phyloP scores from a whole-genome alignment of 352 stramenopile species.

The Blastocystis hominis region DNA sequence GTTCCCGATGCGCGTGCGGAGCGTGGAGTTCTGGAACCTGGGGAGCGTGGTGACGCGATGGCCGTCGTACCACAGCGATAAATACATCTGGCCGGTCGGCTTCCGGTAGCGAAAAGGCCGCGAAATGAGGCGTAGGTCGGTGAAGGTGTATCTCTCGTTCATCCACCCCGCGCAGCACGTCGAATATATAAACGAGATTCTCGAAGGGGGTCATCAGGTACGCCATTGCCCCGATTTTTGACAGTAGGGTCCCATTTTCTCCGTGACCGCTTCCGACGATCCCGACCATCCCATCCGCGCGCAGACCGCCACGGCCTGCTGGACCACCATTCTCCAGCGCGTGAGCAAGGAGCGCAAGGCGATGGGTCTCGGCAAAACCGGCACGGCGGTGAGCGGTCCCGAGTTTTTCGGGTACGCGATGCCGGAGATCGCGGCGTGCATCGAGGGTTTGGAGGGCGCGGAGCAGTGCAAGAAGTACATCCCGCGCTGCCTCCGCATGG shows the following conservation, averaged over 20 bases:
- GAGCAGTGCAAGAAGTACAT: conserved; percentile 46
- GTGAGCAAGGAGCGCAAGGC: not conserved
- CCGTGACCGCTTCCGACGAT: conserved; percentile 24
- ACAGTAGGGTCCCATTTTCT: conserved; percentile 3
- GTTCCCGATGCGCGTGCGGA: conserved; percentile 20
- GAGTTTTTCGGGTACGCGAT: conserved; percentile 57
- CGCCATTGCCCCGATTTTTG: not conserved
- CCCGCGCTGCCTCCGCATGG: conserved; percentile 23
- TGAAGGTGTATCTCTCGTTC: conserved; percentile 27
- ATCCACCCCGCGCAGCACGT: conserved; percentile 7
- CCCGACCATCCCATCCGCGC: not conserved
- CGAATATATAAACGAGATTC: conserved; percentile 48
- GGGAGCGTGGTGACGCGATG: not conserved
- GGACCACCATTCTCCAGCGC: conserved; percentile 12
- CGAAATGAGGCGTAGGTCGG: not conserved
- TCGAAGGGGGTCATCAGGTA: not conserved
- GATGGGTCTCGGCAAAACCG: conserved; percentile 42
- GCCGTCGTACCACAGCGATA: conserved; percentile 9
- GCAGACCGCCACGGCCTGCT: not conserved
- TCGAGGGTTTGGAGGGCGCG: conserved; percentile 47
- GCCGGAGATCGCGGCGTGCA: conserved; percentile 48
- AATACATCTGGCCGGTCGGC: conserved; percentile 55
- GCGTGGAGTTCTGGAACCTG: not conserved
- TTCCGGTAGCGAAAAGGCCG: not conserved
- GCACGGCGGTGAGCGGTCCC: conserved; percentile 46